Conservation (phyloP, 768 basidiomycete species). For the Holtermannia corniformis region DNA sequence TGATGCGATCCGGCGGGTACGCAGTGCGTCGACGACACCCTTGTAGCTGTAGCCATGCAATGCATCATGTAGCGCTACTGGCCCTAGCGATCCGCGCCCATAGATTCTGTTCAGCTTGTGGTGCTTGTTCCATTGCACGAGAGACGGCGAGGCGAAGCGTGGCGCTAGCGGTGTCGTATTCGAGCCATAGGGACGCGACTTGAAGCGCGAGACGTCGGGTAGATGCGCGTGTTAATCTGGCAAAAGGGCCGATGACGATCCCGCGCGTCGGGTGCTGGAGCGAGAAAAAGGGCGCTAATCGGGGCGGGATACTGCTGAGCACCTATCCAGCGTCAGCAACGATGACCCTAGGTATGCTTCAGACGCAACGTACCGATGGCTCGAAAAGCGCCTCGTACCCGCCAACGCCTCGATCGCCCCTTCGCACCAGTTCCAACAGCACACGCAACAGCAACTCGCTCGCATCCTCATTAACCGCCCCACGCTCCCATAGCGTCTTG, state of each 20-base stretch:
- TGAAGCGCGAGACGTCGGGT: constrained; percentile 58
- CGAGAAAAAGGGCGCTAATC: constrained; percentile 69
- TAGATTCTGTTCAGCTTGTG: no score
- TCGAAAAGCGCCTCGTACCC: no score
- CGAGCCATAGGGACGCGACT: constrained; percentile 44
- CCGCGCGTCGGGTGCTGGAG: constrained; percentile 69
- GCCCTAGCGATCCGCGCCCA: no score
- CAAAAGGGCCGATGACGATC: constrained; percentile 64
- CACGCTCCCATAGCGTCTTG: constrained; percentile 75
- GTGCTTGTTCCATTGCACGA: no score
- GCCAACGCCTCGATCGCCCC: constrained; percentile 16
- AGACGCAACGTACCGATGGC: no score
- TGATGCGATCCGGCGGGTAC: constrained; percentile 27
- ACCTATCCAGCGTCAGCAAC: constrained; percentile 41
- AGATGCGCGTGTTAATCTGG: constrained; percentile 49
- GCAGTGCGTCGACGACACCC: no score
- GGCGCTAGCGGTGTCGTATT: no score
- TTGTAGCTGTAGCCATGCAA: not conserved
- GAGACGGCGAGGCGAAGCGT: no score
- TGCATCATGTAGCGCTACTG: not conserved
- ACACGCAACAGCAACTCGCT: constrained; percentile 56
- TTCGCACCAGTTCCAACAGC: constrained; percentile 46
- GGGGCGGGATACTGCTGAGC: constrained; percentile 49
- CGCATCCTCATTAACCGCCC: constrained; percentile 48
- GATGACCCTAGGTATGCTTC: no score